Conservation (phyloP, 371 early-diverging fungal genomes). For the Mortierella sp. region DNA sequence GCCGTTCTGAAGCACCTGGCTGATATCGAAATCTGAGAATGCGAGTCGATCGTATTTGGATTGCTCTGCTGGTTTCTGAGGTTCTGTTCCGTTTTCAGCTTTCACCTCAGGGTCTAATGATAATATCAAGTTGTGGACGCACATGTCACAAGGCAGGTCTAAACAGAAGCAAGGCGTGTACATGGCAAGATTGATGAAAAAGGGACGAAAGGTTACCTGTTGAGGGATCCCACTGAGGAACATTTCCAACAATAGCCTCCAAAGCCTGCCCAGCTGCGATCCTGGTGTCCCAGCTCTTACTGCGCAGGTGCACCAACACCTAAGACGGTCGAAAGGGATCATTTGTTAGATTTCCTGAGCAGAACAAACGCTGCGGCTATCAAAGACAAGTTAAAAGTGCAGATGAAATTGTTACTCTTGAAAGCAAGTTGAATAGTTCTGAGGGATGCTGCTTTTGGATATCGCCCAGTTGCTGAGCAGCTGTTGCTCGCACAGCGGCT, state of each 20-base stretch:
- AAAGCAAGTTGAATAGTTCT: constrained; percentile 89
- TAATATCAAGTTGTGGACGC: neutral
- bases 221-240: constrained; percentile 86
- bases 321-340: constrained; percentile 28
- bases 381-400: too few species aligned
- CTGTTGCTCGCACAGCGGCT: constrained; percentile 85
- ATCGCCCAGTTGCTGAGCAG: constrained; percentile 95
- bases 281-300: constrained; percentile 96
- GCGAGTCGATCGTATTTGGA: constrained; percentile 56
- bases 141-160: neutral
- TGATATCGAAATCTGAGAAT: constrained; percentile 88
- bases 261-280: constrained; percentile 93
- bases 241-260: constrained; percentile 90
- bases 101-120: constrained; percentile 33
- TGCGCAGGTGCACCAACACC: constrained; percentile 89
- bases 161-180: too few species aligned
- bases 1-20: constrained; percentile 82
- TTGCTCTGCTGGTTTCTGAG: constrained; percentile 18
- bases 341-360: neutral
- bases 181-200: neutral
- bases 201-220: constrained; percentile 6
- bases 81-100: constrained; percentile 41
- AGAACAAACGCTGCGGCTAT: too few species aligned
- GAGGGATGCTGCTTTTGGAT: constrained; percentile 95
- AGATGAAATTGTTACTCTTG: constrained; percentile 83